phyloP scores from a whole-genome alignment of 2,329 filamentous ascomycete species.

The Cladosporium cucumerinum region DNA sequence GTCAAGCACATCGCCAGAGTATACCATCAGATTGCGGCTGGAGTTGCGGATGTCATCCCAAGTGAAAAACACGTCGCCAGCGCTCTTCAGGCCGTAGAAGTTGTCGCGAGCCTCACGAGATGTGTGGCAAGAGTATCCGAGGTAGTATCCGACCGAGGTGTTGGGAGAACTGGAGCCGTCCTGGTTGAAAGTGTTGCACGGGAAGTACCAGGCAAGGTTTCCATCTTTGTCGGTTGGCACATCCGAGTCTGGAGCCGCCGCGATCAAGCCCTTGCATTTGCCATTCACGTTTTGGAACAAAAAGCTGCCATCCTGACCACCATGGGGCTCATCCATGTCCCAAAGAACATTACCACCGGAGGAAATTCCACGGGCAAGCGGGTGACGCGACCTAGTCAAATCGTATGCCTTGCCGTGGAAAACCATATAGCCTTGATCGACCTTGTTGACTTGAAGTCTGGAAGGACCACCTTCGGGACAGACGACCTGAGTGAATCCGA shows the following conservation, averaged over 20 bases:
- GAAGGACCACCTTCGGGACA: conserved; percentile 66
- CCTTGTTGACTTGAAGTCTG: conserved; percentile 78
- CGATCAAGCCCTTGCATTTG: conserved; percentile 89
- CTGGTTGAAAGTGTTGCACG: conserved; percentile 86
- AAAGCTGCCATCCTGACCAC: conserved; percentile 92
- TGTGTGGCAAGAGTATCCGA: conserved; percentile 88
- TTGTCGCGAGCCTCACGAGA: conserved; percentile 61
- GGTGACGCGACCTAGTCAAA: conserved; percentile 71
- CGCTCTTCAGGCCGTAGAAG: conserved; percentile 69
- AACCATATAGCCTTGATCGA: conserved; percentile 84
- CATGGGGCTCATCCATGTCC: conserved; percentile 76
- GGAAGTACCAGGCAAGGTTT: conserved; percentile 94
- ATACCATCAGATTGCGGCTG: conserved; percentile 87
- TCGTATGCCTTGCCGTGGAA: conserved; percentile 92
- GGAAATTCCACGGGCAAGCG: conserved; percentile 74
- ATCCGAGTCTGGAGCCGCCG: conserved; percentile 63
- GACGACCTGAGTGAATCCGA: conserved; percentile 88
- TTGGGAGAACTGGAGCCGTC: conserved; percentile 83
- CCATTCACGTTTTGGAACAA: conserved; percentile 98
- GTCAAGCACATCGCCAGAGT: conserved; percentile 90
- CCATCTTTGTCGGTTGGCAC: conserved; percentile 71
- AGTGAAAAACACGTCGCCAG: conserved; percentile 90
- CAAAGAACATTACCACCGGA: conserved; percentile 75
- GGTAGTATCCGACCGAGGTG: conserved; percentile 68
- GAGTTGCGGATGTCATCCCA: conserved; percentile 92